phyloP scores from a whole-genome alignment of 352 stramenopile species.

The Elongisporangium anandrum region DNA sequence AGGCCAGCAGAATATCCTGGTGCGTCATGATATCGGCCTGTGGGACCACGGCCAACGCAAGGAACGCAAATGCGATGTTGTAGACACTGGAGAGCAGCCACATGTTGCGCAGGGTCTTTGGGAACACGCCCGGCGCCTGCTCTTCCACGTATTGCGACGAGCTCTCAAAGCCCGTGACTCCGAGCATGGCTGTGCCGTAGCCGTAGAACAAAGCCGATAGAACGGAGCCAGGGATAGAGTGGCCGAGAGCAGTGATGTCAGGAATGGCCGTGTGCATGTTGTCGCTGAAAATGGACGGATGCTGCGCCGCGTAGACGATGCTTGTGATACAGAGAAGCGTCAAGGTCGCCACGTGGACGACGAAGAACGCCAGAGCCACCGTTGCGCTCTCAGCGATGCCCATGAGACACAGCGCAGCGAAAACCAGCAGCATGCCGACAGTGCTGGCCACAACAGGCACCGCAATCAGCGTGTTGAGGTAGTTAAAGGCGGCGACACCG shows the following conservation, averaged over 20 bases:
- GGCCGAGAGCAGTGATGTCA: constrained; percentile 21
- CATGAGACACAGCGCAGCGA: constrained; percentile 65
- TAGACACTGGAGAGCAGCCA: constrained; percentile 72
- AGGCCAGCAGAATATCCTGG: constrained; percentile 54
- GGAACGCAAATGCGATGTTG: constrained; percentile 68
- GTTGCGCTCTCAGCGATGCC: constrained; percentile 75
- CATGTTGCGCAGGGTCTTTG: constrained; percentile 81
- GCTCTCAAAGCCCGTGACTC: constrained; percentile 83
- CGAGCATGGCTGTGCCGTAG: constrained; percentile 61
- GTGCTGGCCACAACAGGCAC: constrained; percentile 38
- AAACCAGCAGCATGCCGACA: constrained; percentile 53
- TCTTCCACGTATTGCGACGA: constrained; percentile 84
- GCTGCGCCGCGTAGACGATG: constrained; percentile 41
- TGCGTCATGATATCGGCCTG: constrained; percentile 54
- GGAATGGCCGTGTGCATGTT: constrained; percentile 54
- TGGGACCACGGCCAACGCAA: constrained; percentile 63
- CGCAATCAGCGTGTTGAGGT: constrained; percentile 63
- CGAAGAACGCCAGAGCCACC: constrained; percentile 77
- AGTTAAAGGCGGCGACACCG: constrained; percentile 63
- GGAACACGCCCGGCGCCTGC: constrained; percentile 72
- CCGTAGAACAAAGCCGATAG: constrained; percentile 50
- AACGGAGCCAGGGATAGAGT: constrained; percentile 15
- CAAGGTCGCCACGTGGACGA: constrained; percentile 60
- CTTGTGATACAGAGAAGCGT: constrained; percentile 40
- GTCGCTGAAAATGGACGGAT: constrained; percentile 45